phyloP scores from a whole-genome alignment of 495 filamentous ascomycete species.

The Cairneyella variabilis region DNA sequence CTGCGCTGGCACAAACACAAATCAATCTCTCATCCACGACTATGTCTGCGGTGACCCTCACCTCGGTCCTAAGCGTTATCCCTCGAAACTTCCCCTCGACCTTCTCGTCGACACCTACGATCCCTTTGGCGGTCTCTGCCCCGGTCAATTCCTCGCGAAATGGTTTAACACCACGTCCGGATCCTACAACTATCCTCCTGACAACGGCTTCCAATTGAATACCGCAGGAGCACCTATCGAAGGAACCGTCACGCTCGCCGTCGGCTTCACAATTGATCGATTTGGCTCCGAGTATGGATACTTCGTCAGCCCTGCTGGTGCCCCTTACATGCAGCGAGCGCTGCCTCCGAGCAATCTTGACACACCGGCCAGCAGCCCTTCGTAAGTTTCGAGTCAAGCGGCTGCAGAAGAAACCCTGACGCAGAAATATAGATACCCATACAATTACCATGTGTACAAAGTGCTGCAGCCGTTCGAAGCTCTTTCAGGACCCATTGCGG shows the following conservation, averaged over 20 bases:
- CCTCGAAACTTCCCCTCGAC: slow-evolving; percentile 35
- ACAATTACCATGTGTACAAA: slow-evolving; percentile 53
- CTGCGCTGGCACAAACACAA: slow-evolving; percentile 3
- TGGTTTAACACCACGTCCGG: slow-evolving; percentile 39
- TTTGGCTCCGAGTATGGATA: slow-evolving; percentile 47
- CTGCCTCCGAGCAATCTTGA: slow-evolving; percentile 49
- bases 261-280: slow-evolving; percentile 48
- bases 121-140: slow-evolving; percentile 45
- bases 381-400: slow-evolving; percentile 13
- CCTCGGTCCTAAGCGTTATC: slow-evolving; percentile 44
- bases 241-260: slow-evolving; percentile 40
- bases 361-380: slow-evolving; percentile 29
- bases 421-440: slow-evolving; percentile 33
- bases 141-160: slow-evolving; percentile 41
- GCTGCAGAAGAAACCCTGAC: neutral
- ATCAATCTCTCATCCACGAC: neutral
- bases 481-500: slow-evolving; percentile 45
- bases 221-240: slow-evolving; percentile 32
- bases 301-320: slow-evolving; percentile 43
- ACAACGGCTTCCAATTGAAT: slow-evolving; percentile 40
- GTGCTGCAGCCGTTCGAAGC: slow-evolving; percentile 42
- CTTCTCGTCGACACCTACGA: slow-evolving; percentile 38
- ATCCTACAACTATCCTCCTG: slow-evolving; percentile 39
- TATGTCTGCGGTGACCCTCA: slow-evolving; percentile 51
- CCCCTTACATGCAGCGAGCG: slow-evolving; percentile 49